phyloP scores from a whole-genome alignment of 495 filamentous ascomycete genomes.

The Lepraria neglecta region DNA sequence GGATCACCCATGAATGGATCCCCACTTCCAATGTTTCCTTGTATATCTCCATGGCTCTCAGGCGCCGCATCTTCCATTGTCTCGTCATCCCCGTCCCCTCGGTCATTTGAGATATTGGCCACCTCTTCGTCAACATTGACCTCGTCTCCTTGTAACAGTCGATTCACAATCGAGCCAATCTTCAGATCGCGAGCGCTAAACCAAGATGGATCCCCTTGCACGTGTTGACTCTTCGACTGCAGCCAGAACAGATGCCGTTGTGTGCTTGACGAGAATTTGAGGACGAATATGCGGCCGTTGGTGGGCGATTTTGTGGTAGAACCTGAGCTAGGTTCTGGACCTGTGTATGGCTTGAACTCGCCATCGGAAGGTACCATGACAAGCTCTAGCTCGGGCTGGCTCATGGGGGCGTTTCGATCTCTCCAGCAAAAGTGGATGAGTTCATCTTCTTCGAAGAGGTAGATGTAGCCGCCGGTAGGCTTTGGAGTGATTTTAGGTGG shows the following conservation, averaged over 20 bases:
- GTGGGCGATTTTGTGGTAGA: constrained; percentile 51
- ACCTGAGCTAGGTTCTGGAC: constrained; percentile 40
- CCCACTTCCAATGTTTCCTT: constrained; percentile 24
- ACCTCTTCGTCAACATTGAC: constrained; percentile 77
- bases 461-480: constrained; percentile 77
- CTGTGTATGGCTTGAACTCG: constrained; percentile 72
- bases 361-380: constrained; percentile 88
- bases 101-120: constrained; percentile 47
- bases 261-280: constrained; percentile 93
- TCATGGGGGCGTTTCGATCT: constrained; percentile 52
- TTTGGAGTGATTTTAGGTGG: constrained; percentile 63
- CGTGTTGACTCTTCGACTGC: constrained; percentile 77
- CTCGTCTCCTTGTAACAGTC: constrained; percentile 80
- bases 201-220: constrained; percentile 62
- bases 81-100: constrained; percentile 61
- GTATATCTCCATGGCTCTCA: constrained; percentile 38
- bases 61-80: constrained; percentile 80
- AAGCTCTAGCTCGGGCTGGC: constrained; percentile 71
- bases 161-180: constrained; percentile 78
- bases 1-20: constrained; percentile 55
- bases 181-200: constrained; percentile 75
- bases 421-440: constrained; percentile 98
- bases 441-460: constrained; percentile 91
- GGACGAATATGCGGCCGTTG: constrained; percentile 82
- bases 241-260: constrained; percentile 93